A percentile compares a stretch with the other conserved stretches of the same genome.
Evolutionary conservation across 345 rosid species (phyloP).

Genomic region (Lepidium africanum): DNA sequence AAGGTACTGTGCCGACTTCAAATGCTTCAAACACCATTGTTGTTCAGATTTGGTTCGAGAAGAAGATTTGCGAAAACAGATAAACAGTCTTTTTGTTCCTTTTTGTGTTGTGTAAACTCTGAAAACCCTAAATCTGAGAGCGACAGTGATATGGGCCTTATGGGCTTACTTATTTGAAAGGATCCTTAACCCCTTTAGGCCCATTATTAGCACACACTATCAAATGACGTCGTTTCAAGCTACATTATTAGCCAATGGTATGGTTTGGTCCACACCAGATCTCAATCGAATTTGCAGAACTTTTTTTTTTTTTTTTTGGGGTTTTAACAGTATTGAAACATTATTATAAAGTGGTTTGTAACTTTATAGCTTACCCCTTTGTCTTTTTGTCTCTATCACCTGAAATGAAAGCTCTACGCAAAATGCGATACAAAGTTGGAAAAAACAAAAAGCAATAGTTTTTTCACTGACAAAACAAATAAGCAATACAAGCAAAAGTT

Average conservation of each 20-base stretch:
- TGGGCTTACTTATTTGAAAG: neutral
- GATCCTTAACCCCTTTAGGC: neutral
- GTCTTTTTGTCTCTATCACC: neutral
- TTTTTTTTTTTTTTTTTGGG: too few relatives aligned
- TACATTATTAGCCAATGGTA: neutral
- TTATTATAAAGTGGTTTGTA: neutral
- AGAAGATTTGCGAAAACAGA: neutral
- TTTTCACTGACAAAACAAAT: constrained; percentile 23
- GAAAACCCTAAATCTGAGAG: constrained; percentile 18
- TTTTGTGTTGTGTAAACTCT: neutral
- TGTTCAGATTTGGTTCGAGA: constrained; percentile 2
- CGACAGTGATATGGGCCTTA: neutral
- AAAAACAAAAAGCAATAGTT: constrained; percentile 16
- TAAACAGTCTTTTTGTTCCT: too few relatives aligned
- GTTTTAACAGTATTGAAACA: too few relatives aligned
- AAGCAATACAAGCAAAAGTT: constrained; percentile 27
- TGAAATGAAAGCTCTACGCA: neutral
- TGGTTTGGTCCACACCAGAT: neutral
- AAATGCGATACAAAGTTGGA: neutral
- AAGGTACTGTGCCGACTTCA: constrained; percentile 74
- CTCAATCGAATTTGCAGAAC: neutral
- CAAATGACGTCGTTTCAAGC: neutral
- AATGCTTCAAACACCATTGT: constrained; percentile 39
- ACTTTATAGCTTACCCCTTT: neutral
- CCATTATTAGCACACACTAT: neutral